phyloP scores from a whole-genome alignment of 176 grass and related monocot genomes.

The Guadua angustifolia region DNA sequence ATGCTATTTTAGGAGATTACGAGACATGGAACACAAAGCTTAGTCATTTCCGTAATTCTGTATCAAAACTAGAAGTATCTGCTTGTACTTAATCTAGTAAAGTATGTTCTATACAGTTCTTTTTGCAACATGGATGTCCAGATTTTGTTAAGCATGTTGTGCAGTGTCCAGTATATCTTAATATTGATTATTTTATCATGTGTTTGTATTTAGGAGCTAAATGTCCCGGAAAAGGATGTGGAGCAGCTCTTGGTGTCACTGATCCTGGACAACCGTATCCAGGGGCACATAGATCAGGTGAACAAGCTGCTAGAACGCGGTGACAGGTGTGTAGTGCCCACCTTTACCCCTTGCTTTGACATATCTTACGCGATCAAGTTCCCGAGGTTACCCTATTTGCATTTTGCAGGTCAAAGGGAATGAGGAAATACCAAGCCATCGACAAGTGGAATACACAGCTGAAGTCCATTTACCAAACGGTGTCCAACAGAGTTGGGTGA shows the following conservation, averaged over 20 bases:
- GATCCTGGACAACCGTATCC: constrained; percentile 93
- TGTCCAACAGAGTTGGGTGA: constrained; percentile 84
- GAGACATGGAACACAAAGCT: neutral
- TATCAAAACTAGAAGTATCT: neutral
- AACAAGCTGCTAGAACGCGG: constrained; percentile 89
- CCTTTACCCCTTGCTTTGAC: neutral
- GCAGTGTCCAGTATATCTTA: neutral
- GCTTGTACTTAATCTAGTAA: neutral
- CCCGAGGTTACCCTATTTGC: constrained; percentile 11
- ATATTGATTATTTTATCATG: neutral
- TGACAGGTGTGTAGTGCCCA: constrained; percentile 61
- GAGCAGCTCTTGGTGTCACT: constrained; percentile 95
- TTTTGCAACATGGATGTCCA: neutral
- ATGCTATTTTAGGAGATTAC: constrained; percentile 25
- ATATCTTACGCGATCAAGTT: neutral
- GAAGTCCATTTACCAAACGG: constrained; percentile 75
- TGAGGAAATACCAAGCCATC: constrained; percentile 87
- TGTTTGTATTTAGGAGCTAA: constrained; percentile 67
- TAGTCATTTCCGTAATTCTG: neutral
- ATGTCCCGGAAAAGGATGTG: constrained; percentile 96
- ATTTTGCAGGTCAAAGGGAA: constrained; percentile 80
- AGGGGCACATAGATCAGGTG: constrained; percentile 98
- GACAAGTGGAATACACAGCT: constrained; percentile 99
- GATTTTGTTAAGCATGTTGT: neutral
- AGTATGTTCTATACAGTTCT: neutral